Conservation (phyloP, 768 basidiomycete genomes). For the Pulveroboletus sp. region DNA sequence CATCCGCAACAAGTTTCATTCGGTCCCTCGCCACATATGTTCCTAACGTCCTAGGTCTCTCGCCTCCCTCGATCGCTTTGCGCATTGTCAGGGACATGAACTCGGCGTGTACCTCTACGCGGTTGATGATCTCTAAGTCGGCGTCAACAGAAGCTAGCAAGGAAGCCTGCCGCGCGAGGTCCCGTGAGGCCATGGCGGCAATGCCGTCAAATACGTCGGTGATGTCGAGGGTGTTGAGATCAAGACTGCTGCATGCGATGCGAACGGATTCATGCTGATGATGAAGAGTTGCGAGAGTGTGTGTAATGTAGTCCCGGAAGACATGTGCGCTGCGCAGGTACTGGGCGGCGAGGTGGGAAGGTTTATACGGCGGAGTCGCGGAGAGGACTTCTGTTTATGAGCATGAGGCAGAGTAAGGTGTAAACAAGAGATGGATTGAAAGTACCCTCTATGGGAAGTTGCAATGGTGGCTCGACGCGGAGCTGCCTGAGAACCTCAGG, state of each 20-base stretch:
- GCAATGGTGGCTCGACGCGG: conserved; percentile 54
- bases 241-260: conserved; percentile 70
- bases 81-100: conserved; percentile 67
- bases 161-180: conserved; percentile 61
- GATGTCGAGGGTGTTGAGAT: conserved; percentile 67
- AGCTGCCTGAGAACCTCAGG: conserved; percentile 64
- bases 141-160: conserved; percentile 63
- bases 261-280: conserved; percentile 67
- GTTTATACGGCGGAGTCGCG: conserved; percentile 69
- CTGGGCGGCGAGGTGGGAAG: conserved; percentile 61
- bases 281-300: conserved; percentile 48
- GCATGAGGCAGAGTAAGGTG: not conserved
- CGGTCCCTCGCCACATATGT: conserved; percentile 77
- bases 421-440: not conserved
- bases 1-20: conserved; percentile 78
- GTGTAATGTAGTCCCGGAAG: conserved; percentile 60
- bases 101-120: conserved; percentile 67
- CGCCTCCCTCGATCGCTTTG: conserved; percentile 68
- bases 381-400: conserved; percentile 47
- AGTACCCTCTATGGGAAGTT: conserved; percentile 71
- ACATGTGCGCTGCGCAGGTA: conserved; percentile 60
- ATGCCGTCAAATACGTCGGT: conserved; percentile 67
- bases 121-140: conserved; percentile 66
- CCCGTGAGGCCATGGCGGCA: conserved; percentile 47
- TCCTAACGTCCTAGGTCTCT: conserved; percentile 63